Percentiles rank a stretch among this genome's conserved stretches.
Evolutionary conservation across 108 stramenopile species (phyloP).

Genomic region (Nannochloropsis gaditana): DNA sequence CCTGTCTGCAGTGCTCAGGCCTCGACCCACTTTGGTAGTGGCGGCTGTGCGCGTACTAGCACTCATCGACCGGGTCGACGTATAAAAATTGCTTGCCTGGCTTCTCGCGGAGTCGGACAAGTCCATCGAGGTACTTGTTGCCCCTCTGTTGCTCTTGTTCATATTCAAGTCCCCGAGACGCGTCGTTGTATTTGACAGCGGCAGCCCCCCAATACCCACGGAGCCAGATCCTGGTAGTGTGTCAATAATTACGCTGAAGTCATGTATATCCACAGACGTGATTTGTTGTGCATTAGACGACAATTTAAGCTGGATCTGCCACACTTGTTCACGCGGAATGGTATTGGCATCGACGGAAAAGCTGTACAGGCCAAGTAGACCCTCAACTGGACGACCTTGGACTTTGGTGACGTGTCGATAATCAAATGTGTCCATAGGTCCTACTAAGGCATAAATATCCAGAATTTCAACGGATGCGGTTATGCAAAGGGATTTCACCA

Average conservation of each 20-base stretch:
- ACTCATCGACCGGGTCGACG: background rate
- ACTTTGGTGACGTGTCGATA: conserved; percentile 1
- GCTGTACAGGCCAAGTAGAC: background rate
- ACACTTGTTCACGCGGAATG: background rate
- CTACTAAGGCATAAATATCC: background rate
- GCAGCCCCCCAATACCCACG: background rate
- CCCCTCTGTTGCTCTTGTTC: background rate
- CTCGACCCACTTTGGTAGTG: background rate
- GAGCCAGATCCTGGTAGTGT: background rate
- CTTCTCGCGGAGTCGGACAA: background rate
- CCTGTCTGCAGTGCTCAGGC: background rate
- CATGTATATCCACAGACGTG: background rate
- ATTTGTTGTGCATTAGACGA: background rate
- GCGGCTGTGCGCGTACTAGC: background rate
- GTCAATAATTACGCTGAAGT: background rate
- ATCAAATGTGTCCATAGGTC: conserved; percentile 3
- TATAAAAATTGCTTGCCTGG: background rate
- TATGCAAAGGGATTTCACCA: background rate
- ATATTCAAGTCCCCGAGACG: background rate
- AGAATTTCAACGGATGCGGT: background rate
- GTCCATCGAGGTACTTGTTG: background rate
- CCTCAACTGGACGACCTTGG: conserved; percentile 1
- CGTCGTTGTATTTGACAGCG: background rate
- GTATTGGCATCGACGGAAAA: background rate
- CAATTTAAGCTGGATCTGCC: conserved; percentile 10